Base-by-base conservation (phyloP, 2,329 filamentous ascomycete genomes). In the Beauveria sp. region DNA sequence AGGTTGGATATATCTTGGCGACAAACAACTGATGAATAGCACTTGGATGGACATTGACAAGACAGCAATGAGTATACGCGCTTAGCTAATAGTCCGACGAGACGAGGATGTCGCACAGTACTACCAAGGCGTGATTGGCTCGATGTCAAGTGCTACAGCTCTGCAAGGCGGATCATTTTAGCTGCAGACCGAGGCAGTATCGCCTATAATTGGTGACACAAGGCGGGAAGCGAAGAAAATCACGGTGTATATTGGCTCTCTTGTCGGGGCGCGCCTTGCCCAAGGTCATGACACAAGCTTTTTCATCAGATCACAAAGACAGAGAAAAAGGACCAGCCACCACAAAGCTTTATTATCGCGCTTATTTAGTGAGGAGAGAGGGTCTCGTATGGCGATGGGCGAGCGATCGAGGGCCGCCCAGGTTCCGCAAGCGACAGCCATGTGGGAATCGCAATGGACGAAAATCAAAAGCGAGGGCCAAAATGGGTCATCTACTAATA, bases 361-460 rank as follows among this genome's bases (percentile, higher is more conserved):
- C 34, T 37, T 37, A 37, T 6, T 14, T 37, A 37, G 34, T 37
- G 34, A 37, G 34, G 34, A 37, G 34, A 37, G 34, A 37, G 34
- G 34, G 34, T 37, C 34, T 37, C 34, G 2, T 37, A 37, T 37
- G 34, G 34, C 34, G 34, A 37, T 37, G 34, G 34, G 14, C 34
- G 34, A 37, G 54, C 43, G 54, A 56, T 47, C 54, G 54, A 46
- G 40, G 7, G 24, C 40, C n/a, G 40, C 37, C 53, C 24, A 30
- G 55, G 41, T 57, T 50, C 44, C 55, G 55, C 55, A 58, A 58
- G 46, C 46, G 55, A 57, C 28, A 9, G 30, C 28, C 20, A 44
- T 20, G 26, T 26, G 44, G 55, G 55, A 50, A 57, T 50, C 16
- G 55, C 26, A 30, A 47, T 22, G 24, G 18, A 47, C 41, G 26